phyloP scores from a whole-genome alignment of 2,329 filamentous ascomycete species.

The Alternaria panax region DNA sequence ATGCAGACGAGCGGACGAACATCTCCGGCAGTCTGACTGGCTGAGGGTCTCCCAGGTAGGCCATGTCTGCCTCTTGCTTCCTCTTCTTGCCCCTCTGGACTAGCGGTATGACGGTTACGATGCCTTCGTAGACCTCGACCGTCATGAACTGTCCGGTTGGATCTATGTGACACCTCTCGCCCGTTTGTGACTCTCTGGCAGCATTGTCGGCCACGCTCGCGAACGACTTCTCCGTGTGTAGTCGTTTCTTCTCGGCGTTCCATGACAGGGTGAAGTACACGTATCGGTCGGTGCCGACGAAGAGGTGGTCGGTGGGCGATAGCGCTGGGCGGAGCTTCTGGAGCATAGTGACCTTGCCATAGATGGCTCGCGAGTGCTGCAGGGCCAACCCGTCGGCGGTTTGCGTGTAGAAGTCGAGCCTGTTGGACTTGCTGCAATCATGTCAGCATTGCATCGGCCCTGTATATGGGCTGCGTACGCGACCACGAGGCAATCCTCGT shows the following conservation, averaged over 20 bases:
- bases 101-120: slow-evolving; percentile 70
- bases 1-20: slow-evolving; percentile 70
- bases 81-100: slow-evolving; percentile 62
- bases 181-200: slow-evolving; percentile 77
- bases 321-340: slow-evolving; percentile 79
- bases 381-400: slow-evolving; percentile 67
- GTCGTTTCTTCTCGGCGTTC: slow-evolving; percentile 66
- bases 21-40: slow-evolving; percentile 71
- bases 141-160: slow-evolving; percentile 75
- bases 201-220: slow-evolving; percentile 68
- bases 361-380: slow-evolving; percentile 74
- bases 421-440: slow-evolving; percentile 72
- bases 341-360: slow-evolving; percentile 86
- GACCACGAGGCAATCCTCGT: slow-evolving; percentile 83
- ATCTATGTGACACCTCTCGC: slow-evolving; percentile 84
- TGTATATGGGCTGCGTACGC: slow-evolving; percentile 67
- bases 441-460: slow-evolving; percentile 16
- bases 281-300: slow-evolving; percentile 88
- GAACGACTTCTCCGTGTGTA: slow-evolving; percentile 66
- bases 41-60: slow-evolving; percentile 67
- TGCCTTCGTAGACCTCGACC: slow-evolving; percentile 72
- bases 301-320: slow-evolving; percentile 80
- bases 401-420: slow-evolving; percentile 82
- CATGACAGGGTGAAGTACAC: slow-evolving; percentile 91
- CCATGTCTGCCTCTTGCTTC: slow-evolving; percentile 58